phyloP scores from a whole-genome alignment of 768 basidiomycete genomes.

The Galerina marginata region DNA sequence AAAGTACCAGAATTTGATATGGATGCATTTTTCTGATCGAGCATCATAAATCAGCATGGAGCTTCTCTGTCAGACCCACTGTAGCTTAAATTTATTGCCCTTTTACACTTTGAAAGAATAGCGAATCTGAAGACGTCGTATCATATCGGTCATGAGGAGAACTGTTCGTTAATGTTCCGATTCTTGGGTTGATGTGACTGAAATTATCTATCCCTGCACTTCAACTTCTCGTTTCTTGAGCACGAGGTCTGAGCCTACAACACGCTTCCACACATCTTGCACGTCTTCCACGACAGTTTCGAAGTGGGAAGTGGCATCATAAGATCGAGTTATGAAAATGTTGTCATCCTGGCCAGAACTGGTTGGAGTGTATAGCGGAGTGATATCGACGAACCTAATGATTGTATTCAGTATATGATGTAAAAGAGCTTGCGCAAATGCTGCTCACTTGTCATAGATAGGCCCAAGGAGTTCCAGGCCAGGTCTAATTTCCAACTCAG shows the following conservation, averaged over 20 bases:
- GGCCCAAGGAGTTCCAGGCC: conserved; percentile 91
- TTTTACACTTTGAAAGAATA: background rate
- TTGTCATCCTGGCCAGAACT: conserved; percentile 81
- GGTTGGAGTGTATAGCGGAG: conserved; percentile 89
- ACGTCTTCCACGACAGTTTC: conserved; percentile 99
- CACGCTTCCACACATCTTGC: conserved; percentile 92
- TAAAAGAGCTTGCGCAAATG: background rate
- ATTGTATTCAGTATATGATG: conserved; percentile 10
- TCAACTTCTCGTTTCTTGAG: conserved; percentile 88
- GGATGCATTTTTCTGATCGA: conserved; percentile 66
- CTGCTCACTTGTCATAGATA: conserved; percentile 88
- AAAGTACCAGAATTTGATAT: conserved; percentile 90
- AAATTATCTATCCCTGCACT: conserved; percentile 45
- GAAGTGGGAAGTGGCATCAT: conserved; percentile 98
- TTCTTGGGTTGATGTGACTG: background rate
- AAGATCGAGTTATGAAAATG: conserved; percentile 96
- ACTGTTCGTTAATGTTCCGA: background rate
- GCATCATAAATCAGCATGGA: no score
- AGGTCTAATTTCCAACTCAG: conserved; percentile 91
- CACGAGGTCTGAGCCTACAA: conserved; percentile 76
- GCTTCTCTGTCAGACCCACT: no score
- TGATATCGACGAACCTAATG: conserved; percentile 86
- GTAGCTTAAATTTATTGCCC: background rate
- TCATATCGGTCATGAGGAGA: background rate
- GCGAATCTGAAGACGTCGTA: background rate